phyloP scores from a whole-genome alignment of 2,329 filamentous ascomycete species.

The Penicillium sp. region DNA sequence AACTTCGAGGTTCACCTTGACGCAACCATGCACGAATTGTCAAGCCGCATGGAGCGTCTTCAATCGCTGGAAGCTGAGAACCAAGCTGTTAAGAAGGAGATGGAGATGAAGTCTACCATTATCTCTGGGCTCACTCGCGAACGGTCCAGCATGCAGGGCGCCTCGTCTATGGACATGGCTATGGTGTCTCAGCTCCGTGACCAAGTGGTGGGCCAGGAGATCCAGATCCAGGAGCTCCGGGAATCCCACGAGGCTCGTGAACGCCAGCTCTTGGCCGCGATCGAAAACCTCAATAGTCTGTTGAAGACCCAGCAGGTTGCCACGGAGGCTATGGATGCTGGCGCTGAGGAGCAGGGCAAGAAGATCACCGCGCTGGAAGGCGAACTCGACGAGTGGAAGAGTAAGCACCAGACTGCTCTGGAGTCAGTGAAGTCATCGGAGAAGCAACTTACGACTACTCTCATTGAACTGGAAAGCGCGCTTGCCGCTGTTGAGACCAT shows the following conservation, averaged over 20 bases:
- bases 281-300: slow-evolving; percentile 61
- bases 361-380: slow-evolving; percentile 62
- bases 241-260: slow-evolving; percentile 69
- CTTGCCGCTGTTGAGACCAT: slow-evolving; percentile 51
- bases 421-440: slow-evolving; percentile 68
- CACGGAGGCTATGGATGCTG: slow-evolving; percentile 32
- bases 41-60: slow-evolving; percentile 79
- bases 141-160: slow-evolving; percentile 76
- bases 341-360: slow-evolving; percentile 46
- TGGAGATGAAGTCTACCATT: slow-evolving; percentile 94
- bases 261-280: slow-evolving; percentile 64
- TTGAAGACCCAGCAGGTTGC: slow-evolving; percentile 40
- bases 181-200: slow-evolving; percentile 82
- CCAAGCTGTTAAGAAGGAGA: slow-evolving; percentile 79
- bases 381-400: slow-evolving; percentile 70
- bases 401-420: slow-evolving; percentile 66
- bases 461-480: slow-evolving; percentile 67
- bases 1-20: slow-evolving; percentile 90
- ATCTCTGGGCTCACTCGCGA: slow-evolving; percentile 92
- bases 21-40: slow-evolving; percentile 85
- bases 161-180: slow-evolving; percentile 81
- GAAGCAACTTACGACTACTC: slow-evolving; percentile 63
- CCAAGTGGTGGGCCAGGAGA: slow-evolving; percentile 81
- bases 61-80: slow-evolving; percentile 85
- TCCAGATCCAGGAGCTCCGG: slow-evolving; percentile 67